Conservation (phyloP, 1,284 basidiomycete species). For the Apiotrichum domesticum region DNA sequence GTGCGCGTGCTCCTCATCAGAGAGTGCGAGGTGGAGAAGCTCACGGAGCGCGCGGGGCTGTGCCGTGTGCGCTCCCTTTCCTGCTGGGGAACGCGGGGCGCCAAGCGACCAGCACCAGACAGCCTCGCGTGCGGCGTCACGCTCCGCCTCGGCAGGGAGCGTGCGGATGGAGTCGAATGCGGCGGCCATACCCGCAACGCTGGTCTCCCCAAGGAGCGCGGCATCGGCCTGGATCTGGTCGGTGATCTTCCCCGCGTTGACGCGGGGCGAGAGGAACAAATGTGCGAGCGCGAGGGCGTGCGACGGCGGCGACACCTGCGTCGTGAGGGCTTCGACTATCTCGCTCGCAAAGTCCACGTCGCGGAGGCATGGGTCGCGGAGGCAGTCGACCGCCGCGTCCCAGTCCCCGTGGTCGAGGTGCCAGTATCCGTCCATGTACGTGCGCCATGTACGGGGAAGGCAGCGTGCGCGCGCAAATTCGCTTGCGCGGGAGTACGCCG, state of each 20-base stretch:
- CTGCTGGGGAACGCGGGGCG: slow-evolving; percentile 23
- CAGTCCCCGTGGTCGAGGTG: slow-evolving; percentile 34
- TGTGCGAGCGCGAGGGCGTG: slow-evolving; percentile 26
- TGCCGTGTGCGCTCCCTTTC: slow-evolving; percentile 21
- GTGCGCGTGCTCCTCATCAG: slow-evolving; percentile 34
- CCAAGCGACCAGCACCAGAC: slow-evolving; percentile 40
- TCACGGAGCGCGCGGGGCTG: slow-evolving; percentile 30
- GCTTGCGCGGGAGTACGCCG: neutral
- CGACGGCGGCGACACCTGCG: slow-evolving; percentile 28
- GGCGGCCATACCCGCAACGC: slow-evolving; percentile 20
- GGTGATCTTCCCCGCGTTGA: neutral
- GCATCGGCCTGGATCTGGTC: slow-evolving; percentile 19
- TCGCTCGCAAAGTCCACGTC: slow-evolving; percentile 36
- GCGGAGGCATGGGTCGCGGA: slow-evolving; percentile 35
- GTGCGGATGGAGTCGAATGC: slow-evolving; percentile 28
- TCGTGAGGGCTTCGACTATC: slow-evolving; percentile 30
- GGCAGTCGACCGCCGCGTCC: slow-evolving; percentile 22
- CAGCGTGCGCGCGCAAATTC: slow-evolving; percentile 31
- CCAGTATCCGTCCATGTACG: slow-evolving; percentile 42
- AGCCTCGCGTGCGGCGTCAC: slow-evolving; percentile 20
- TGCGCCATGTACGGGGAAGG: slow-evolving; percentile 34
- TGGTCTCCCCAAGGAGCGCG: slow-evolving; percentile 22
- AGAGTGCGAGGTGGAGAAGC: slow-evolving; percentile 39
- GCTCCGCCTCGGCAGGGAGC: slow-evolving; percentile 7
- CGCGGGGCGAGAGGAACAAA: slow-evolving; percentile 20